Percentiles rank a stretch among this genome's conserved stretches.
Evolutionary conservation across 2,329 filamentous ascomycete species (phyloP).

Genomic region (Fusarium sp.): DNA sequence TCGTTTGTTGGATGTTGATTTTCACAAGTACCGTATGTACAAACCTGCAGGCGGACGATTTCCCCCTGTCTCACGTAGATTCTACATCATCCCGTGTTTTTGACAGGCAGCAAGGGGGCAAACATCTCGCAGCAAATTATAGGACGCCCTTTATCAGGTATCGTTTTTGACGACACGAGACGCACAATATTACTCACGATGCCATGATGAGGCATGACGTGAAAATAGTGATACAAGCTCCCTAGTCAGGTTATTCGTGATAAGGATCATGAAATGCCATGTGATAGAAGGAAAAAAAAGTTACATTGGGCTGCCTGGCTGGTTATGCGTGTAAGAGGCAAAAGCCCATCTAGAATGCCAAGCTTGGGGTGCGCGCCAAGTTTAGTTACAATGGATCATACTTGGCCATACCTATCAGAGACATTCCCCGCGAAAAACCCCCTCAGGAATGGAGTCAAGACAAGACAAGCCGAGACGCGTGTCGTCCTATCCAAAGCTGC

Average conservation of each 20-base stretch:
- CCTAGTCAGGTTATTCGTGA: conserved; percentile 4
- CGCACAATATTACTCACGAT: not conserved
- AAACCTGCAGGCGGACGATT: conserved; percentile 1
- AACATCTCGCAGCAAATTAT: conserved; percentile 2
- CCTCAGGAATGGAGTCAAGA: conserved; percentile 19
- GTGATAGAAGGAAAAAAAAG: conserved; percentile 4
- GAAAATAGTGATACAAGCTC: not conserved
- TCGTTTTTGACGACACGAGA: not conserved
- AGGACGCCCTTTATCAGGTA: not conserved
- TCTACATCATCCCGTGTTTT: conserved; percentile 33
- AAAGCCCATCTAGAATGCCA: conserved; percentile 15
- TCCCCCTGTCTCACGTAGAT: conserved; percentile 31
- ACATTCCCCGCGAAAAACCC: conserved; percentile 19
- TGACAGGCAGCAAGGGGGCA: conserved; percentile 35
- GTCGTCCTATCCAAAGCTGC: conserved; percentile 9
- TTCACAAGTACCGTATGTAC: conserved; percentile 3
- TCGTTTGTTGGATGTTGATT: not conserved
- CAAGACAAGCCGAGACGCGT: conserved; percentile 22
- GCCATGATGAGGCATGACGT: conserved; percentile 37
- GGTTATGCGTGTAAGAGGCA: conserved; percentile 15
- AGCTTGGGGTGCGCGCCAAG: conserved; percentile 13
- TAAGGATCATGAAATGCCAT: conserved; percentile 7
- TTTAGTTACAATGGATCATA: not conserved
- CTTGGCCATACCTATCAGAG: conserved; percentile 4
- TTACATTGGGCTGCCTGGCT: not conserved